A percentile compares a stretch with the other conserved stretches of the same genome.
phyloP scores from a whole-genome alignment of 495 filamentous ascomycete species.

The Tuber calosporum region DNA sequence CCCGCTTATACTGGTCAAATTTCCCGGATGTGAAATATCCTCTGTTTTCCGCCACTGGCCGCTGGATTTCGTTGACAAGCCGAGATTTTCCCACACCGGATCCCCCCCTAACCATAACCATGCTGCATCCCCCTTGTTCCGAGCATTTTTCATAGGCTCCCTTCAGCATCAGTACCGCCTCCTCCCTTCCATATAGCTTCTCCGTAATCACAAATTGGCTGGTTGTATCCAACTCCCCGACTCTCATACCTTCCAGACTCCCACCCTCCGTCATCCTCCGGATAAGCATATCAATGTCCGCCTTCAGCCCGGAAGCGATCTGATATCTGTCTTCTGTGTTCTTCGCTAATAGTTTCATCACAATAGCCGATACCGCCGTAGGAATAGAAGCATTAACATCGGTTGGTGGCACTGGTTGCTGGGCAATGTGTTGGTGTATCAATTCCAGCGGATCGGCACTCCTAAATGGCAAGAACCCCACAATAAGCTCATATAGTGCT shows the following conservation, averaged over 20 bases:
- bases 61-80: conserved; percentile 41
- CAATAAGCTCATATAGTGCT: conserved; percentile 38
- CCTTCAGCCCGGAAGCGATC: conserved; percentile 61
- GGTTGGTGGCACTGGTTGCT: conserved; percentile 38
- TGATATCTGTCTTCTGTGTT: conserved; percentile 64
- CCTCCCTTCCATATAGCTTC: conserved; percentile 40
- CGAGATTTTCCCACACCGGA: conserved; percentile 40
- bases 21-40: conserved; percentile 41
- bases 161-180: conserved; percentile 32
- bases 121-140: conserved; percentile 31
- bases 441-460: conserved; percentile 40
- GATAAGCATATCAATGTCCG: conserved; percentile 56
- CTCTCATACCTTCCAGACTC: conserved; percentile 35
- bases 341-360: conserved; percentile 66
- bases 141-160: conserved; percentile 37
- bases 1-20: conserved; percentile 41
- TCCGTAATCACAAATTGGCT: conserved; percentile 41
- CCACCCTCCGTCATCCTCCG: conserved; percentile 56
- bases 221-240: conserved; percentile 40
- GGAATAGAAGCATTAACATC: conserved; percentile 48
- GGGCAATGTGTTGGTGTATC: conserved; percentile 41
- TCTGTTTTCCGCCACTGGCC: conserved; percentile 41
- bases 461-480: conserved; percentile 40
- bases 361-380: conserved; percentile 56
- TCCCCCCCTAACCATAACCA: conserved; percentile 38